phyloP scores from a whole-genome alignment of 129 eudicot species.

The sunflower (Helianthus annuus) region DNA sequence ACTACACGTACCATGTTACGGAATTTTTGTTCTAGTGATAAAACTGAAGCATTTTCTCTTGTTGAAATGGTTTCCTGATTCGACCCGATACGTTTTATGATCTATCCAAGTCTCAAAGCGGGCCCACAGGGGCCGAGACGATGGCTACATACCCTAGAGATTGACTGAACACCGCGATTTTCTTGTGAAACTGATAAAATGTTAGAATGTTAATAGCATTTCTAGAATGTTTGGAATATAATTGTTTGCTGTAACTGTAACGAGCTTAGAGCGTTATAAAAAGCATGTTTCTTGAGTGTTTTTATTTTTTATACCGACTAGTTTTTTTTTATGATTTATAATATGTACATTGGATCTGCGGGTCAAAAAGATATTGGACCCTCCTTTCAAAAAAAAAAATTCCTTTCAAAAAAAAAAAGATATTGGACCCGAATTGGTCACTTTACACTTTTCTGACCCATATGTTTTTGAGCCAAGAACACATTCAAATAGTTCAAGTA shows the following conservation, averaged over 20 bases:
- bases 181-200: constrained; percentile 32
- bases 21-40: constrained; percentile 65
- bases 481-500: constrained; percentile 26
- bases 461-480: constrained; percentile 33
- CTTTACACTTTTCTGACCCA: constrained; percentile 32
- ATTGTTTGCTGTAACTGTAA: constrained; percentile 32
- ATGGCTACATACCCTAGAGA: constrained; percentile 18
- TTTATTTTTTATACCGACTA: constrained; percentile 5
- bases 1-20: constrained; percentile 89
- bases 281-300: constrained; percentile 18
- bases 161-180: constrained; percentile 24
- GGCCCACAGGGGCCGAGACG: background rate
- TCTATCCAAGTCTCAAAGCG: background rate
- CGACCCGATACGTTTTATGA: constrained; percentile 44
- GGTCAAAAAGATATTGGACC: constrained; percentile 26
- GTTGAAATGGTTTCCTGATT: constrained; percentile 70
- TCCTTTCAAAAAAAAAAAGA: no score
- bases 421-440: constrained; percentile 12
- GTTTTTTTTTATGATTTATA: background rate
- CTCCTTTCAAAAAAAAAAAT: no score
- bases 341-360: constrained; percentile 2
- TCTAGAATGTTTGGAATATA: constrained; percentile 24
- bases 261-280: constrained; percentile 28
- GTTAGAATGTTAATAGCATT: constrained; percentile 36
- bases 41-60: constrained; percentile 63